phyloP scores from a whole-genome alignment of 108 stramenopile species.

The Pseudonitzschia multistriata region DNA sequence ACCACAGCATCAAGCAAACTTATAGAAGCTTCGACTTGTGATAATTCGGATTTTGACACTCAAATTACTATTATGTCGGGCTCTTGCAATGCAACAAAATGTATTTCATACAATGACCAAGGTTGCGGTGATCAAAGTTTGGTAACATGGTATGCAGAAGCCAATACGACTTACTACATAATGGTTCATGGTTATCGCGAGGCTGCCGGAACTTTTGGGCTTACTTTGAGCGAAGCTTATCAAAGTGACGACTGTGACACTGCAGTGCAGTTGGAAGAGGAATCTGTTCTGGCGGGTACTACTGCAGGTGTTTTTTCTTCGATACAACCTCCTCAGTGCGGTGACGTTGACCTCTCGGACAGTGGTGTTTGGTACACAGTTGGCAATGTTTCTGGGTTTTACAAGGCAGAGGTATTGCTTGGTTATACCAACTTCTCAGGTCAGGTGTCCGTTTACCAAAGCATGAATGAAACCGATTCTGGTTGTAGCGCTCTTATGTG shows the following conservation, averaged over 20 bases:
- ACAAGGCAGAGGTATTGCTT: conserved; percentile 15
- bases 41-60: conserved; percentile 31
- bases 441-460: conserved; percentile 33
- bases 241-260: conserved; percentile 13
- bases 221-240: conserved; percentile 10
- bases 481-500: conserved; percentile 22
- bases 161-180: conserved; percentile 23
- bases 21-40: conserved; percentile 32
- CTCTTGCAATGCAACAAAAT: conserved; percentile 13
- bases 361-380: conserved; percentile 33
- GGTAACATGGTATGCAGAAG: conserved; percentile 29
- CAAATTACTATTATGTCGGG: conserved; percentile 32
- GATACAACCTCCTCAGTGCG: conserved; percentile 12
- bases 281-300: conserved; percentile 19
- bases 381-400: conserved; percentile 19
- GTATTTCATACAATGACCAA: conserved; percentile 33
- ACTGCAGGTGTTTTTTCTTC: conserved; percentile 8
- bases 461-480: not conserved
- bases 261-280: conserved; percentile 17
- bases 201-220: conserved; percentile 24
- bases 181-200: conserved; percentile 29
- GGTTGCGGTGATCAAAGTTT: conserved; percentile 33
- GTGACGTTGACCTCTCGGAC: conserved; percentile 2
- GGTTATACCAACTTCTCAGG: conserved; percentile 16
- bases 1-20: conserved; percentile 14